Evolutionary conservation across 345 rosid species (phyloP), one percentile per base, ranked within the genome.

Genomic region (Lepidium aucheri): DNA sequence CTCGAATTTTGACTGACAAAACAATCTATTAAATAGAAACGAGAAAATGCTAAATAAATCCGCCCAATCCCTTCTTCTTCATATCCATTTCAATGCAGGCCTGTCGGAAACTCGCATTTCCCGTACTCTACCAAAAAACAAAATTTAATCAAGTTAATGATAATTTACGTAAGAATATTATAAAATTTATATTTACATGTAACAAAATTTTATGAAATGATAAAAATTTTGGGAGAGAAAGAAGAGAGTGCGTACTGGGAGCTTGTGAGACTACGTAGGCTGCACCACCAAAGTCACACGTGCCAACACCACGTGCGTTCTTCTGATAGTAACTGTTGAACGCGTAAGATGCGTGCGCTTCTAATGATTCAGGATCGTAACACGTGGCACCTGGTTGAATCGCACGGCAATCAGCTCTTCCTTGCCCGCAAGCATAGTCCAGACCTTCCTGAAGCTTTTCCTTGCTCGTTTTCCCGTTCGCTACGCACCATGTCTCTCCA

Each of bases 321-420:
- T 83, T 91, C 86, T 95, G 97, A 52, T 89, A 95, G 44, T 85
- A 91, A 74, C 97, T 91, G 75, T 95, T 91, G 80, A 91, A 95
- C 8, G 99, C 99, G 16, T 82, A 95, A 9, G 97, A 86, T 4
- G 99, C 95, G 69, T 95, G 99, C 1, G 99, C 95, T 61, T 71
- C 91, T 1, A 91, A 58, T 4, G 90, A 74, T 47, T 87, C 82
- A 6, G 99, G 99, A 67, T 73, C 15, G 26, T 77, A 89, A 65
- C 99, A 95, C 74, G 87, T 74, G 53, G 95, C 79, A 11, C 88
- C 96, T 0, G 65, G 69, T 18, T 95, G 99, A 67, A 95, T 91
- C 73, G 91, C 84, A 39, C 80, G 78, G 83, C 97, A 95, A 55
- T 95, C 99, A 51, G 99, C 97, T 0, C 84, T 86, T 40, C 97